Evolutionary conservation across 176 grass and related monocot genomes (phyloP).

Genomic region (Oryza officinalis): DNA sequence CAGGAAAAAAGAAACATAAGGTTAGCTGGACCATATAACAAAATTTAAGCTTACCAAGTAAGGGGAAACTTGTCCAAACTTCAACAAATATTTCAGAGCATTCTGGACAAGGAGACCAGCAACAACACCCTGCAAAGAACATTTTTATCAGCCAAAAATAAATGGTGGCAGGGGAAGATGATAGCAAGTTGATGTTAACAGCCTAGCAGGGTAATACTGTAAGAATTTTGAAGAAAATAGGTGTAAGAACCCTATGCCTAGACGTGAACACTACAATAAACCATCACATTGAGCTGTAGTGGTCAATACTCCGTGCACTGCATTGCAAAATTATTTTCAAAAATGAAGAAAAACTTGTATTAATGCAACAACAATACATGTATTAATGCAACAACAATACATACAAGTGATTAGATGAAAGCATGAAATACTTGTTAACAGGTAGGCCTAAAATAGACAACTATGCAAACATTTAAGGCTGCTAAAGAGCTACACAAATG

Average conservation of each 20-base stretch:
- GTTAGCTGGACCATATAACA: neutral
- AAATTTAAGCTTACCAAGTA: conserved; percentile 73
- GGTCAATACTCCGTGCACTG: neutral
- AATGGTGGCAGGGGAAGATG: neutral
- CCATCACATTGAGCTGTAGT: neutral
- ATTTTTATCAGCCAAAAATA: conserved; percentile 26
- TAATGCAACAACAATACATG: no score
- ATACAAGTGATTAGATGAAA: neutral
- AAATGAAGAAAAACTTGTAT: neutral
- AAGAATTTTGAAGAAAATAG: neutral
- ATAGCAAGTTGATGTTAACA: neutral
- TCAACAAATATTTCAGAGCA: conserved; percentile 89
- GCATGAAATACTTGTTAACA: neutral
- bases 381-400: neutral
- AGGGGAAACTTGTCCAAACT: conserved; percentile 95
- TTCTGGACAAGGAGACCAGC: conserved; percentile 94
- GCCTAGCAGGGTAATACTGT: neutral
- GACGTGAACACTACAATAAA: neutral
- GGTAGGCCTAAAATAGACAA: neutral
- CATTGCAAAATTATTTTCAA: neutral
- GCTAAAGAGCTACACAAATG: neutral
- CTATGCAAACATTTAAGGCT: neutral
- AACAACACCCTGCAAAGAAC: conserved; percentile 79
- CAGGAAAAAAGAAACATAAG: conserved; percentile 11
- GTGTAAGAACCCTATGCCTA: conserved; percentile 30